A percentile compares a stretch with the other conserved stretches of the same genome.
These are phyloP conservation scores for Tricholoma furcatifolium DNA, from an alignment of 768 basidiomycete genomes.

Conservation along the genomic window DNA sequence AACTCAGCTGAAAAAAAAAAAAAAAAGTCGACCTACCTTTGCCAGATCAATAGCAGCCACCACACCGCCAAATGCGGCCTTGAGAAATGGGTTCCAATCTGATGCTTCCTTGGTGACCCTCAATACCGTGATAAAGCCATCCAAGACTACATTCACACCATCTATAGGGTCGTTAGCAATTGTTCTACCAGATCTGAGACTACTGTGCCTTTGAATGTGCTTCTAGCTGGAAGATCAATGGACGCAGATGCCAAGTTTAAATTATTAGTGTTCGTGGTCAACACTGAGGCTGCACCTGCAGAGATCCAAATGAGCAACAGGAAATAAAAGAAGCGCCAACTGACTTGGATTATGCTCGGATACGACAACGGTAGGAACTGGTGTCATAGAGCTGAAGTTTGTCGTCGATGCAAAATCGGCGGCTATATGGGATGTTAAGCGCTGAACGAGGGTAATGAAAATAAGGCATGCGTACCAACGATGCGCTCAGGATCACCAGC, in stretches of 20 bases:
- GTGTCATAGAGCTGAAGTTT: not conserved
- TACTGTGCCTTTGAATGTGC: not conserved
- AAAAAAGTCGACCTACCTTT: not conserved
- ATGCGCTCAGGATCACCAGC: not conserved
- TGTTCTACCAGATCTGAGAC: not conserved
- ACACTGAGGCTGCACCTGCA: not conserved
- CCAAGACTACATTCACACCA: not conserved
- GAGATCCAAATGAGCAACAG: not conserved
- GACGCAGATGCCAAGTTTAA: too few relatives aligned
- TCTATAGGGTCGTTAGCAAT: not conserved
- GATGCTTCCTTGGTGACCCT: not conserved
- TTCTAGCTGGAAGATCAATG: not conserved
- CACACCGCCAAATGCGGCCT: not conserved
- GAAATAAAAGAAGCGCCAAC: not conserved
- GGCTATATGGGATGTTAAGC: not conserved
- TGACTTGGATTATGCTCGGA: not conserved
- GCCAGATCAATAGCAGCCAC: not conserved
- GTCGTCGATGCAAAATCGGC: not conserved
- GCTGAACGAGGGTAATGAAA: not conserved
- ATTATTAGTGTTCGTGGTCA: not conserved
- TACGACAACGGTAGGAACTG: not conserved
- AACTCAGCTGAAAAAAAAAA: too few relatives aligned
- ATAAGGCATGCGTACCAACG: not conserved
- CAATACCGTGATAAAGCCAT: not conserved
- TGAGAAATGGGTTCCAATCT: not conserved